Percentiles rank a stretch among this genome's conserved stretches.
These are phyloP conservation scores for Eimeria mitis DNA, from an alignment of 169 alveolate species.

Conservation along the genomic window DNA sequence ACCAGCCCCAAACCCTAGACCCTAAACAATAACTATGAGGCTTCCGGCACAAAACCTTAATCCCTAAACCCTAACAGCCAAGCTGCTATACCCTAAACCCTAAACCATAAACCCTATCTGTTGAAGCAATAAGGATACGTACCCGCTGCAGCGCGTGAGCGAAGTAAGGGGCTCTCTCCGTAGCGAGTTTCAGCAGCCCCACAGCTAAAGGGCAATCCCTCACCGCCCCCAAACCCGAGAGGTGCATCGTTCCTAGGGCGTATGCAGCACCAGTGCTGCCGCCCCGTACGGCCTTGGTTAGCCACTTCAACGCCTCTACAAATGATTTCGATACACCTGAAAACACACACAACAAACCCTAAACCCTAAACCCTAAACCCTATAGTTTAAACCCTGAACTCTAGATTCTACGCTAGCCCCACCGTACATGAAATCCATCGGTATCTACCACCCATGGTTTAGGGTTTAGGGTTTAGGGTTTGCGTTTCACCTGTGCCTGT, in stretches of 20 bases:
- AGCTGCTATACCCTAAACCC: neutral
- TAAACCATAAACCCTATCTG: neutral
- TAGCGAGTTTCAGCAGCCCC: constrained; percentile 83
- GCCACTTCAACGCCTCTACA: constrained; percentile 38
- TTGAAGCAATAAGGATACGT: neutral
- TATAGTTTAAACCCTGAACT: no score
- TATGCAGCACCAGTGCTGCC: constrained; percentile 88
- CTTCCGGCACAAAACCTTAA: neutral
- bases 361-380: constrained; percentile 11
- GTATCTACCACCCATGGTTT: no score
- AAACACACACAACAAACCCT: neutral
- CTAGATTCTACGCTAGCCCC: no score
- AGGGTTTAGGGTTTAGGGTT: constrained; percentile 20
- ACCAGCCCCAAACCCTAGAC: no score
- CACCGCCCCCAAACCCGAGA: constrained; percentile 85
- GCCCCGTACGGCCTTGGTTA: constrained; percentile 84
- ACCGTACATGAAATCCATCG: no score
- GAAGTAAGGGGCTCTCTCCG: constrained; percentile 85
- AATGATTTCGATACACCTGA: constrained; percentile 12
- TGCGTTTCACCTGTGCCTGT: constrained; percentile 70
- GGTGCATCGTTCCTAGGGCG: constrained; percentile 86
- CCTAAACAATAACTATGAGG: no score
- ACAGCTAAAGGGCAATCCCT: constrained; percentile 86
- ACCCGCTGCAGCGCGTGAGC: constrained; percentile 80
- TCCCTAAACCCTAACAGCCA: neutral